Evolutionary conservation across 768 basidiomycete genomes (phyloP), one percentile per base, ranked within the genome.

Genomic region (Podaxis sp.): DNA sequence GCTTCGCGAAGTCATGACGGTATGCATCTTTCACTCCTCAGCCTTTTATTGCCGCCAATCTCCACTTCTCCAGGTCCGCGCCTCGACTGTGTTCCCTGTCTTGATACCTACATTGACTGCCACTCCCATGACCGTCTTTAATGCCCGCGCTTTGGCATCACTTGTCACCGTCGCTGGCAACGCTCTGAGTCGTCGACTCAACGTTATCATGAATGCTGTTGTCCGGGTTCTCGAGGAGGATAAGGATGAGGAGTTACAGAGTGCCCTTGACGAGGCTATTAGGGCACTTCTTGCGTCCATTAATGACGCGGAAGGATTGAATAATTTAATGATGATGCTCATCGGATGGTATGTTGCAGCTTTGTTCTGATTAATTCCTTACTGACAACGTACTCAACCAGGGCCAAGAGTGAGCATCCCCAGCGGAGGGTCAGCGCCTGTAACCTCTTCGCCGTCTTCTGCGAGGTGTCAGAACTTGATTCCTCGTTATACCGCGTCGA

Each of bases 21-120:
- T 94, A 72, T 71, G 90, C 77, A 3, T 11, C 16, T 36, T 1
- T 35, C 23, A 3, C 28, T 57, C 14, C 54, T 35, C 44, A 25
- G 44, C 5, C 28, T 10, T 10, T 18, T 52, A 35, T 51, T 57
- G 23, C 46, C 6, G 36, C 21, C 13, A 51, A 66, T 62, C 46
- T 59, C 32, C 32, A n/a, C 16, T 35, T 32, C 55, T 37, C 48
- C 32, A 95, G 91, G 91, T 98, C 66, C 93, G 95, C 40, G 93
- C 96, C 13, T 82, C 89, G 42, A 94, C 91, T 9, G 95, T 98
- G 40, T 98, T 98, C 91, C 97, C 97, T 0, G 91, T 98, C 18
- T 78, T 98, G 59, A 93, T 99, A 61, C 97, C 95, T 0, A 96
- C 95, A 0, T 78, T 99, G 62, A 95, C 91, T 42, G 84, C 90